phyloP scores from a whole-genome alignment of 2,329 filamentous ascomycete species.

The Tolypocladium album region DNA sequence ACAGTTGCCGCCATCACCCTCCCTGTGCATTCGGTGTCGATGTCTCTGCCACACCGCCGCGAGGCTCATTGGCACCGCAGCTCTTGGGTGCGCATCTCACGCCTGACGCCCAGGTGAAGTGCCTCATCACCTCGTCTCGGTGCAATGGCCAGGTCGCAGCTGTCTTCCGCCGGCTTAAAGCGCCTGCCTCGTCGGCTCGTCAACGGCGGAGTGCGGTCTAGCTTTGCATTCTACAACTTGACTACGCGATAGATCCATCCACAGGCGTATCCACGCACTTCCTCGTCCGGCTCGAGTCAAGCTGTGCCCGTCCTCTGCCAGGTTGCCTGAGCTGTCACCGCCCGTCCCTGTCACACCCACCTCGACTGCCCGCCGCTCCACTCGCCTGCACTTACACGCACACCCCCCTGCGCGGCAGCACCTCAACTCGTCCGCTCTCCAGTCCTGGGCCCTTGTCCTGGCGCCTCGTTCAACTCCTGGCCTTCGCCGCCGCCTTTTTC shows the following conservation, averaged over 20 bases:
- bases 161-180: neutral
- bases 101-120: neutral
- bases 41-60: neutral
- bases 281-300: neutral
- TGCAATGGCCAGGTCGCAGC: neutral
- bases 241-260: no score
- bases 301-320: neutral
- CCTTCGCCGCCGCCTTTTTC: neutral
- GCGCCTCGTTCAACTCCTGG: neutral
- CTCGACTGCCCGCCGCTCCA: neutral
- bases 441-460: neutral
- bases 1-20: neutral
- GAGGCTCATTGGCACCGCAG: neutral
- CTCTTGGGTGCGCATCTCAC: neutral
- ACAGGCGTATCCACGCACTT: neutral
- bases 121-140: neutral
- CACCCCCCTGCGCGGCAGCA: neutral
- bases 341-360: neutral
- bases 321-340: neutral
- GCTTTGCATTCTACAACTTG: neutral
- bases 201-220: neutral
- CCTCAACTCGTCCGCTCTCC: neutral
- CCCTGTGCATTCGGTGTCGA: neutral
- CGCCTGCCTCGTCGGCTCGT: neutral
- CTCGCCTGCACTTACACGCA: neutral